Evolutionary conservation across 768 basidiomycete species (phyloP), one percentile per base, ranked within the genome.

Genomic region (Xerocomus potaroensis): DNA sequence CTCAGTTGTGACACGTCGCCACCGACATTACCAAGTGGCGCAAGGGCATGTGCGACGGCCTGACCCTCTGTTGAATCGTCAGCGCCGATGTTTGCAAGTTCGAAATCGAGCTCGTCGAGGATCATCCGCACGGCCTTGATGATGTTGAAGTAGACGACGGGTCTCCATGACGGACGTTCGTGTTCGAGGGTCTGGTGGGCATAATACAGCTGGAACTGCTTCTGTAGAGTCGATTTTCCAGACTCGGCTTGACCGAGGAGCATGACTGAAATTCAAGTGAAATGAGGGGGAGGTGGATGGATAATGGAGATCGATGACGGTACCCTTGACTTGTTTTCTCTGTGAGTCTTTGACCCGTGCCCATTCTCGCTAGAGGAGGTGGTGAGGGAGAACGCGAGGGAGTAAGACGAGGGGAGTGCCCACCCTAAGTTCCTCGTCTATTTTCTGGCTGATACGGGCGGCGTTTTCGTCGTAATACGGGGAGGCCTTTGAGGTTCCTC

Each of bases 151-250:
- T 87, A 88, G 24, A 91, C 82, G 24, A 90, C 81, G 3, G 85
- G 80, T 16, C 80, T 76, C 89, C 90, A 91, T 4, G 79, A 80
- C 0, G 81, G 76, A 19, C 84, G 80, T 67, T 86, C 84, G 41
- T 73, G 68, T 35, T 90, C 84, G 29, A 91, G 76, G 0, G 81
- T 70, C 47, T 77, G 73, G 3, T 84, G 81, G 8, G 87, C 81
- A 57, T 89, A 88, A 66, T 81, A 84, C 1, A 90, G 73, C 59
- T 91, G 87, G 58, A 91, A 87, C 63, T 91, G 87, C 59, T 90
- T 90, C 59, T 84, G 85, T 11, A 91, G 73, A 3, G 89, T 91
- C 2, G 87, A 88, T 66, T 91, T 91, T 30, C 87, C 87, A 41
- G 80, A 81, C 63, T 87, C 87, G 49, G 87, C 85, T 59, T 90